These are phyloP conservation scores for Hemisphaericaspora subhashii DNA, from an alignment of 1,139 yeast species.

Conservation along the genomic window DNA sequence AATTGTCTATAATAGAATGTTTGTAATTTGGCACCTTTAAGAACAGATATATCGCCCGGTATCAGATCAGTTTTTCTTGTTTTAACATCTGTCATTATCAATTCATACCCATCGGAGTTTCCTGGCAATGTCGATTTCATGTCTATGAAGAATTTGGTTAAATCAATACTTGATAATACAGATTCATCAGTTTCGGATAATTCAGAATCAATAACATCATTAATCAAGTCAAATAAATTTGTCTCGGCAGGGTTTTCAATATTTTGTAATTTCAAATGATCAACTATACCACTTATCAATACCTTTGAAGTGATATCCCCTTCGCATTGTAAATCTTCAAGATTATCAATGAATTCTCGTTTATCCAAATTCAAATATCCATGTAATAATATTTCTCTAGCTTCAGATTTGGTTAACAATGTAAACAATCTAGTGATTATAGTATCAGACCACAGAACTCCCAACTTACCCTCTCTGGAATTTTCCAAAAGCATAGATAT, in stretches of 20 bases:
- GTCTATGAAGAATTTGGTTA: slow-evolving; percentile 21
- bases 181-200: slow-evolving; percentile 15
- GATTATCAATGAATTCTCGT: slow-evolving; percentile 22
- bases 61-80: slow-evolving; percentile 45
- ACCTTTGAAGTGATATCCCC: slow-evolving; percentile 20
- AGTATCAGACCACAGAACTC: slow-evolving; percentile 34
- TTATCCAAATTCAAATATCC: slow-evolving; percentile 41
- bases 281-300: slow-evolving; percentile 64
- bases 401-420: slow-evolving; percentile 47
- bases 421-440: slow-evolving; percentile 34
- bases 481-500: background rate
- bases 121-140: slow-evolving; percentile 7
- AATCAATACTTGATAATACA: slow-evolving; percentile 19
- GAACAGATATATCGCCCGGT: slow-evolving; percentile 50
- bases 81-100: slow-evolving; percentile 55
- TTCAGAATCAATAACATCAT: slow-evolving; percentile 13
- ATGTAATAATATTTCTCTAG: slow-evolving; percentile 62
- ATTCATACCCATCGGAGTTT: slow-evolving; percentile 15
- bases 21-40: slow-evolving; percentile 53
- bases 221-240: slow-evolving; percentile 27
- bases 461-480: slow-evolving; percentile 22
- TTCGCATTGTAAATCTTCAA: slow-evolving; percentile 3
- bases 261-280: slow-evolving; percentile 37
- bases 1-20: slow-evolving; percentile 55
- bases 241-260: slow-evolving; percentile 16